These are phyloP conservation scores for Botrytis squamosa DNA, from an alignment of 2,329 filamentous ascomycete genomes.

Conservation along the genomic window DNA sequence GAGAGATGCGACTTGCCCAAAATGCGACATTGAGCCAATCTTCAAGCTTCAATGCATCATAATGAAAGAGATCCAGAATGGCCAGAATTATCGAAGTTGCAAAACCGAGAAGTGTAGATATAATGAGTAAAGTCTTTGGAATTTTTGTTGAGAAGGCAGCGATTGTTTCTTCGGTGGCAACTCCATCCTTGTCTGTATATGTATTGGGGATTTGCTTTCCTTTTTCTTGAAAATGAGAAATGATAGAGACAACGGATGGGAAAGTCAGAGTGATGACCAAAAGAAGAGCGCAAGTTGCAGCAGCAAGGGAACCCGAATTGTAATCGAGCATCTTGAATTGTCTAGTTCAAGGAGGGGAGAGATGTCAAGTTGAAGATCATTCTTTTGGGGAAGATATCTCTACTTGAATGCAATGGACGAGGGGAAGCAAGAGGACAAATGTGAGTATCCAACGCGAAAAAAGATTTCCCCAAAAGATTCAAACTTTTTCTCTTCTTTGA, in stretches of 20 bases:
- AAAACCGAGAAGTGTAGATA: constrained; percentile 55
- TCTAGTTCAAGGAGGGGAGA: neutral
- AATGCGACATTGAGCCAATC: constrained; percentile 59
- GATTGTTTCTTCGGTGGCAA: constrained; percentile 62
- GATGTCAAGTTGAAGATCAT: neutral
- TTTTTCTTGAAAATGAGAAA: constrained; percentile 39
- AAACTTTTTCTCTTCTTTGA: neutral
- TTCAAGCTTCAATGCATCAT: constrained; percentile 47
- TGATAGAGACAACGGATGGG: constrained; percentile 41
- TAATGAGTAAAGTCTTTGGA: constrained; percentile 54
- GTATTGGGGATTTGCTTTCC: constrained; percentile 41
- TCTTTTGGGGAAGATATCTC: neutral
- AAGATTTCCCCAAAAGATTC: neutral
- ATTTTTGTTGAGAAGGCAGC: constrained; percentile 60
- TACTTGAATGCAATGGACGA: neutral
- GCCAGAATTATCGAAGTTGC: constrained; percentile 56
- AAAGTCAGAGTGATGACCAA: constrained; percentile 42
- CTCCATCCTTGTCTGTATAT: constrained; percentile 70
- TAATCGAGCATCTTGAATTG: constrained; percentile 56
- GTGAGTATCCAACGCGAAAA: neutral
- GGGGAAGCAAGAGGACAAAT: neutral
- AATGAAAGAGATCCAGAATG: constrained; percentile 49
- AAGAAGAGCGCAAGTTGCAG: constrained; percentile 37
- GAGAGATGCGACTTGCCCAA: constrained; percentile 57
- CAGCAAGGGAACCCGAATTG: constrained; percentile 31